Evolutionary conservation across 345 rosid species (phyloP), one percentile per base, ranked within the genome.

Genomic region (Linum trigynum): DNA sequence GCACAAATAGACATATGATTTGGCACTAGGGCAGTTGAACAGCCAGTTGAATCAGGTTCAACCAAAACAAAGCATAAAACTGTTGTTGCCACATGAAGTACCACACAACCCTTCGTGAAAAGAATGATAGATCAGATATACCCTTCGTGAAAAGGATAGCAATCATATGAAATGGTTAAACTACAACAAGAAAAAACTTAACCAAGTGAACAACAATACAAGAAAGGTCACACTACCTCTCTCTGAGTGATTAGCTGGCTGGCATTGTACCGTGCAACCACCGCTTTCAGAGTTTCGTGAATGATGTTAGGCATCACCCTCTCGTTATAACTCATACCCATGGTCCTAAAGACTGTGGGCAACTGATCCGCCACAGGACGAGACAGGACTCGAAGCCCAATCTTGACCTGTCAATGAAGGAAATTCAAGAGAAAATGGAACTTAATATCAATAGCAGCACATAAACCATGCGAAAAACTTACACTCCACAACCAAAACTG

Each of bases 211-310:
- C 14, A 12, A 7, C 1, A 15, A 48, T 5, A 10, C 14, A 48
- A 1, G 9, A 15, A 10, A 48, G 53, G 2, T 48, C 9, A 7
- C 53, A 7, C 53, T 60, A 87, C 98, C 85, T 94, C 99, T 81
- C 97, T 83, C 76, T 90, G 97, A 6, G 98, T 92, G 63, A 92
- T 86, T 57, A 90, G 95, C 79, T 92, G 97, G 73, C 97, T 92
- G 62, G 95, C 98, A 74, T 92, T 92, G 73, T 88, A 92, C 74
- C 88, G 96, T 41, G 97, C 98, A 57, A 92, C 95, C 58, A 92
- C 98, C 55, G 98, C 87, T 76, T 92, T 92, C 43, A 90, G 68
- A 14, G 97, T 90, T 76, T 92, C 98, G 66, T 92, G 85, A 68
- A 90, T 84, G 72, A 92, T 88, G 16, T 97, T 88, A 39, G 97